Evolutionary conservation across 257 asterid genomes (phyloP), one percentile per base, ranked within the genome.

Genomic region (Coffea canephora): DNA sequence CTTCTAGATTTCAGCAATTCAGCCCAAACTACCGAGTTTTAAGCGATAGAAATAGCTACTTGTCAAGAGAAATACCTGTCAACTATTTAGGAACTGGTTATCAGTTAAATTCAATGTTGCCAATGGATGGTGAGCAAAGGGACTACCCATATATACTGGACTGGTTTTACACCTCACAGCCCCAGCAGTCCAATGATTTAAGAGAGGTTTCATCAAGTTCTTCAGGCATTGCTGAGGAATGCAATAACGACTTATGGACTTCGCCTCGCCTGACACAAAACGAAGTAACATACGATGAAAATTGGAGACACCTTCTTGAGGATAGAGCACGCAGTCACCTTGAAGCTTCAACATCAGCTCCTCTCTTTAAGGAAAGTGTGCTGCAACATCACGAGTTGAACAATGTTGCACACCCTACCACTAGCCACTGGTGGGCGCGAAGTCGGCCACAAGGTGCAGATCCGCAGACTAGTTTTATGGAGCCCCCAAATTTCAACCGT

Each of bases 351-450:
- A 87, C 97, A 3, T 92, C 97, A 1, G 91, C 89, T 78, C 97
- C 97, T 62, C 91, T 92, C 62, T 87, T 91, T 84, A 87, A 76
- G 52, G 94, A 91, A 76, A 94, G 98, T 21, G 84, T 94, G 59
- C 79, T 94, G 8, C 86, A 73, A 45, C 91, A 91, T 49, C 89
- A 84, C 19, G 91, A 83, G 39, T 82, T 86, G 1, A 66, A 76
- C 14, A 82, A 78, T 36, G 23, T 74, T 8, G 87, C 69, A 21
- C 84, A 71, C 12, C 80, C 86, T 4, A 86, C 78, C 1, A 83
- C 78, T 88, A 82, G 87, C 79, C 90, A 81, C 10, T 96, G 98
- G 99, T 94, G 97, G 99, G 92, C 85, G 41, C 86, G 97, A 75
- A 67, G 81, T 11, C 74, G 65, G 6, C 79, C 72, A 4, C 89